phyloP scores from a whole-genome alignment of 2,329 filamentous ascomycete species.

The Elsinoe australis region DNA sequence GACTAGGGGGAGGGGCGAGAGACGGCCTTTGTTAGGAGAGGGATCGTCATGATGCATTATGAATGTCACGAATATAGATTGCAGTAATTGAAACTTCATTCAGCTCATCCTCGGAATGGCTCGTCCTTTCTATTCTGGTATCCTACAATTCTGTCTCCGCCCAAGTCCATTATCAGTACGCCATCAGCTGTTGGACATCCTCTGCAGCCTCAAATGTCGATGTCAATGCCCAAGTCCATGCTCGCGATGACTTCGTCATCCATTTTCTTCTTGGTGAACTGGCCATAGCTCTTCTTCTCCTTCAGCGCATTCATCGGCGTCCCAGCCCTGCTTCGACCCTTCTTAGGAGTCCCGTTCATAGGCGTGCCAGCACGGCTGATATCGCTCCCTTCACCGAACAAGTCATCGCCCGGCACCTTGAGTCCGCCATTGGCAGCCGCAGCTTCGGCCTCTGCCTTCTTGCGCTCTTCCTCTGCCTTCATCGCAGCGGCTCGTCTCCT shows the following conservation, averaged over 20 bases:
- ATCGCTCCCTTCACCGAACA: conserved; percentile 41
- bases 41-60: too few species aligned
- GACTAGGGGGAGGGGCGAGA: conserved; percentile 66
- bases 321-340: conserved; percentile 32
- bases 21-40: conserved; percentile 61
- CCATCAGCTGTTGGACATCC: background rate
- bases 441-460: conserved; percentile 25
- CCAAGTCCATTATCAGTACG: too few species aligned
- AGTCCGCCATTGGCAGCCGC: conserved; percentile 24
- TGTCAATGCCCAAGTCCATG: conserved; percentile 84
- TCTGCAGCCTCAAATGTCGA: conserved; percentile 59
- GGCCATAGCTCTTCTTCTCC: conserved; percentile 47
- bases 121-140: too few species aligned
- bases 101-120: background rate
- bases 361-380: conserved; percentile 44
- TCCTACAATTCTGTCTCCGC: too few species aligned
- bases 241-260: conserved; percentile 89
- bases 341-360: conserved; percentile 38
- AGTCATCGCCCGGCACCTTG: conserved; percentile 35
- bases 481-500: conserved; percentile 44
- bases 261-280: conserved; percentile 56
- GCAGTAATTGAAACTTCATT: conserved; percentile 1
- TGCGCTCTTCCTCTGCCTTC: conserved; percentile 42
- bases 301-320: conserved; percentile 29
- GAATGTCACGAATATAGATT: too few species aligned